A percentile compares a stretch with the other conserved stretches of the same genome.
Conservation (phyloP, 208 protist species). For the Acanthamoeba royreba region DNA sequence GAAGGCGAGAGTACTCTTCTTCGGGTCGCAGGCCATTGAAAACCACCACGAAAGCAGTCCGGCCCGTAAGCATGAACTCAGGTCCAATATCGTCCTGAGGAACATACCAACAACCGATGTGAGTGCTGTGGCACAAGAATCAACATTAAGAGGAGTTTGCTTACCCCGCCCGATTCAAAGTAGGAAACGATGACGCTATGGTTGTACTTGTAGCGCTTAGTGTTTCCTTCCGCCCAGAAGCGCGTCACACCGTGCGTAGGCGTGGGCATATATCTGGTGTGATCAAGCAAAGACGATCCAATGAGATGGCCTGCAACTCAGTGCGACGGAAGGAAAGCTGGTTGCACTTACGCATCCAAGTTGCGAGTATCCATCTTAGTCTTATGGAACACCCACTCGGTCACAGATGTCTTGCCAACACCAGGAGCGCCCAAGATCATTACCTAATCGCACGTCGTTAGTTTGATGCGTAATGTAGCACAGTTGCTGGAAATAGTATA, state of each 20-base stretch:
- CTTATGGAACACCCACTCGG: neutral
- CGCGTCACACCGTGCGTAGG: neutral
- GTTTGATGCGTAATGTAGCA: neutral
- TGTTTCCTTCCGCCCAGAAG: neutral
- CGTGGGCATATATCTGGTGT: neutral
- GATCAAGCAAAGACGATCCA: neutral
- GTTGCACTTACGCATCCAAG: neutral
- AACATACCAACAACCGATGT: neutral
- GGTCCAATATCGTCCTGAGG: neutral
- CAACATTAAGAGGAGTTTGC: neutral
- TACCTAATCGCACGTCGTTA: neutral
- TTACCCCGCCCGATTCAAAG: neutral
- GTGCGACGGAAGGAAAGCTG: neutral
- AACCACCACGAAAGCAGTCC: neutral
- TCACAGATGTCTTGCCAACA: neutral
- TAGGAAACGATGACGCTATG: neutral
- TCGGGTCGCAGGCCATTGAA: neutral
- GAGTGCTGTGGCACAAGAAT: neutral
- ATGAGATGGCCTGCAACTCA: too few species aligned
- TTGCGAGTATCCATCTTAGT: neutral
- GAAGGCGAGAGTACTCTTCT: neutral
- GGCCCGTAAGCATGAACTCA: neutral
- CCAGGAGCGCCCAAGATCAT: neutral
- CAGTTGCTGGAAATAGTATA: neutral
- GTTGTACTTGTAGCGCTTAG: neutral